Base-by-base conservation (phyloP, 371 early-diverging fungal genomes). In the Mortierella sp. region DNA sequence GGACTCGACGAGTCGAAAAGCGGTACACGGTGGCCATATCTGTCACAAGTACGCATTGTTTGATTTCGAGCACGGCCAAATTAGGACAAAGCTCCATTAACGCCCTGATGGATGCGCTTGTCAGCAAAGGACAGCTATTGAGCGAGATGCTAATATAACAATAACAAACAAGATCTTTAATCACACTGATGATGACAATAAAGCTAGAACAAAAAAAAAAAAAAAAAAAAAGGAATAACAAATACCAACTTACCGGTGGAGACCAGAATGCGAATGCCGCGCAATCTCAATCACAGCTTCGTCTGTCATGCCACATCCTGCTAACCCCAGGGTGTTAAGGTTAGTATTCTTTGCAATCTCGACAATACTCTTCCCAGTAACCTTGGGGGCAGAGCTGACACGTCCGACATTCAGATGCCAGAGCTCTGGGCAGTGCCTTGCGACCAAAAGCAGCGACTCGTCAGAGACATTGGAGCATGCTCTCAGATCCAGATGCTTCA, bases 391-490 rank as follows among this genome's bases (percentile, higher is more conserved):
- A 22, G 88, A 88, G n/a, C 86, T 84, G 15, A 90, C 85, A 10
- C 91, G 84, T 4, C 91, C 91, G 0, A 89, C 88, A 38, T 90
- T 90, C 38, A 90, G 69, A 63, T 89, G 91, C 63, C 80, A 74
- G 5, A 89, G 76, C 2, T 84, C 70, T 1, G 84, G 86, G 63
- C 91, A 90, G 11, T 83, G 50, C 11, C 53, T 70, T 11, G 89
- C 91, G 10, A 90, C 79, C 6, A 83, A 62, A 4, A 77, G 38
- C 52, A 90, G 76, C 5, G 88, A 88, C 0, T 67, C 66, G 47
- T 90, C 91, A 3, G 89, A 89, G 36, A 90, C 83, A n/a, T 76
- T 68, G 0, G 89, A 88, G 63, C 91, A 90, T 0, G 91, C 89
- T 8, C 91, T 74, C 32, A 90, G 63, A 75, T 90, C 91, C 48